Evolutionary conservation across 2,329 filamentous ascomycete genomes (phyloP).

Genomic region (Hypoxylon sp.): DNA sequence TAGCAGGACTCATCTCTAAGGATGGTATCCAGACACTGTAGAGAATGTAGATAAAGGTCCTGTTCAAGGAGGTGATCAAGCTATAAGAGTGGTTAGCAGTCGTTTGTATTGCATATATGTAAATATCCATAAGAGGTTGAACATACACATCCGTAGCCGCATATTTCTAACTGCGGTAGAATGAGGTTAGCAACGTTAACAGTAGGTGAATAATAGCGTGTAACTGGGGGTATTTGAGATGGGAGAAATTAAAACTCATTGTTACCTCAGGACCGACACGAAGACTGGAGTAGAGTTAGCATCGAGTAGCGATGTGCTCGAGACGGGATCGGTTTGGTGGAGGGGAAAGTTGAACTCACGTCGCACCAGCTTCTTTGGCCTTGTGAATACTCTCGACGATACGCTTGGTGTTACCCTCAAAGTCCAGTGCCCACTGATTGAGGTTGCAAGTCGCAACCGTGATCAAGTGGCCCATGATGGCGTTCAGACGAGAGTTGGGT

Average conservation of each 20-base stretch:
- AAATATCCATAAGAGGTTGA: neutral
- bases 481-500: neutral
- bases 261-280: conserved; percentile 62
- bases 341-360: conserved; percentile 23
- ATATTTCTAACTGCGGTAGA: conserved; percentile 53
- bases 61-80: conserved; percentile 71
- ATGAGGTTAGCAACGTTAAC: conserved; percentile 5
- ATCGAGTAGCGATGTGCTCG: neutral
- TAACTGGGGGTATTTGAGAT: neutral
- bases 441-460: conserved; percentile 50
- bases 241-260: neutral
- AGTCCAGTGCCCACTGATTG: conserved; percentile 58
- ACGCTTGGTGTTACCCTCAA: conserved; percentile 65
- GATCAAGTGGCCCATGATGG: conserved; percentile 40
- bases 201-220: neutral
- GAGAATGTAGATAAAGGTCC: conserved; percentile 66
- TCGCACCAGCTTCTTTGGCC: conserved; percentile 64
- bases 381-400: conserved; percentile 66
- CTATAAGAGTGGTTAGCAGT: neutral
- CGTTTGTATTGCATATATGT: neutral
- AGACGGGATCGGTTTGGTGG: neutral
- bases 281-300: conserved; percentile 45
- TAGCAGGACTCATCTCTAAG: conserved; percentile 66
- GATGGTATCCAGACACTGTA: conserved; percentile 69
- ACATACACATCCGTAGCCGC: conserved; percentile 64